phyloP scores from a whole-genome alignment of 805 yeast species.

The Saccharomycopsis fodiens region DNA sequence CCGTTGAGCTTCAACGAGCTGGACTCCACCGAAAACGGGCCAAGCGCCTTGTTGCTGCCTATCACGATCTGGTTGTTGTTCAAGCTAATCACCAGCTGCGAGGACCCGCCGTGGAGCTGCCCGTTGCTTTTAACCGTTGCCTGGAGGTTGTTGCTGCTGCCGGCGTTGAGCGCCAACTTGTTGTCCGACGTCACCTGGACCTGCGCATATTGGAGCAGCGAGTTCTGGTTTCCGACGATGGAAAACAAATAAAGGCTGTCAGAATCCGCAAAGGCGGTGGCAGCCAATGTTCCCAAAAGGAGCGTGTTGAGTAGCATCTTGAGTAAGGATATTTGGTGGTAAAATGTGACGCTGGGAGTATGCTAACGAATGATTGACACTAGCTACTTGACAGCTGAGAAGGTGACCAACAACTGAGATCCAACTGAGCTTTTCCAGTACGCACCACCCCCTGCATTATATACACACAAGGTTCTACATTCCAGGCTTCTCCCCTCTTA shows the following conservation, averaged over 20 bases:
- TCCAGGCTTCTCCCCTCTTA: too few relatives aligned
- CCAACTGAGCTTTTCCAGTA: too few relatives aligned
- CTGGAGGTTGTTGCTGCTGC: neutral
- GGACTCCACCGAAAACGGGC: conserved; percentile 4
- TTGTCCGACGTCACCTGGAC: conserved; percentile 4
- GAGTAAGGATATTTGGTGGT: too few relatives aligned
- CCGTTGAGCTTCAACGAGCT: neutral
- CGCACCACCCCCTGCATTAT: too few relatives aligned
- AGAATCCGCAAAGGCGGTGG: too few relatives aligned
- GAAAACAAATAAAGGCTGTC: conserved; percentile 12
- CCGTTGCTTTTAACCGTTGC: conserved; percentile 12
- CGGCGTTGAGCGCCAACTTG: neutral
- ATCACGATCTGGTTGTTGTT: conserved; percentile 2
- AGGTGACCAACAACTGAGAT: too few relatives aligned
- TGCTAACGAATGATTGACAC: too few relatives aligned
- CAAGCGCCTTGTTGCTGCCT: conserved; percentile 2
- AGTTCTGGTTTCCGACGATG: conserved; percentile 2
- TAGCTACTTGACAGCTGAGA: too few relatives aligned
- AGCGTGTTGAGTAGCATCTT: too few relatives aligned
- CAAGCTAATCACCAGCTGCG: conserved; percentile 1
- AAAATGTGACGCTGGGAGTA: too few relatives aligned
- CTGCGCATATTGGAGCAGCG: conserved; percentile 7
- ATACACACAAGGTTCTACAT: too few relatives aligned
- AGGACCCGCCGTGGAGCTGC: conserved; percentile 5
- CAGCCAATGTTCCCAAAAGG: too few relatives aligned